These are phyloP conservation scores for Fonsecaea erecta DNA, from an alignment of 2,329 filamentous ascomycete species.

Conservation along the genomic window DNA sequence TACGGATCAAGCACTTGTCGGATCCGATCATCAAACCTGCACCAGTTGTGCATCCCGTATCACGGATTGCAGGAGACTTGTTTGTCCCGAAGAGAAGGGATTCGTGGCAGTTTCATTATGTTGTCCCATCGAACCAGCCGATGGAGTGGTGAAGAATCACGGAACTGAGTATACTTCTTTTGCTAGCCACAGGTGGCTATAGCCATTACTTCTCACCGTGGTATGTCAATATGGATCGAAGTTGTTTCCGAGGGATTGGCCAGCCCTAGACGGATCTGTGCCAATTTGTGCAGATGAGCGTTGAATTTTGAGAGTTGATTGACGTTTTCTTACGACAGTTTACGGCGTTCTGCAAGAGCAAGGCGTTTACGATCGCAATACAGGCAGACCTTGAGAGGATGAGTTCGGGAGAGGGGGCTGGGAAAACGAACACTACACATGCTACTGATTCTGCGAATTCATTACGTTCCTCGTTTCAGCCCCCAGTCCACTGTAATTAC, in stretches of 20 bases:
- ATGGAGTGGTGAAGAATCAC: constrained; percentile 1
- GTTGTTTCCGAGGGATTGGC: not conserved
- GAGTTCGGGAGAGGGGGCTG: not conserved
- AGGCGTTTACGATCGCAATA: not conserved
- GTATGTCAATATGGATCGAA: not conserved
- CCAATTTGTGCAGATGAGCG: not conserved
- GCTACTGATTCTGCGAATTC: not conserved
- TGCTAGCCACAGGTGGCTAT: not conserved
- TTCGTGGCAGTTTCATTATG: constrained; percentile 35
- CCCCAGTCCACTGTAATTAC: not conserved
- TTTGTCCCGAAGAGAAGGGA: constrained; percentile 27
- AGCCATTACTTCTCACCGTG: not conserved
- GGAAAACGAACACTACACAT: not conserved
- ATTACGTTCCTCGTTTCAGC: not conserved
- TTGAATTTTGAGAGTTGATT: not conserved
- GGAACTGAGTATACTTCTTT: not conserved
- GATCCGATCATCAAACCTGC: constrained; percentile 26
- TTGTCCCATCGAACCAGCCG: constrained; percentile 16
- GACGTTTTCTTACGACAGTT: not conserved
- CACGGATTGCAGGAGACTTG: constrained; percentile 19
- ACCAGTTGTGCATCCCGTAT: constrained; percentile 6
- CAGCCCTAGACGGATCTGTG: not conserved
- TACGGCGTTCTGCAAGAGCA: not conserved
- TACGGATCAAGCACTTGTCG: constrained; percentile 23
- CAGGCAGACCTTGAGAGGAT: not conserved